Evolutionary conservation across 1,284 basidiomycete genomes (phyloP), one percentile per base, ranked within the genome.

Genomic region (Trichosporon sp.): DNA sequence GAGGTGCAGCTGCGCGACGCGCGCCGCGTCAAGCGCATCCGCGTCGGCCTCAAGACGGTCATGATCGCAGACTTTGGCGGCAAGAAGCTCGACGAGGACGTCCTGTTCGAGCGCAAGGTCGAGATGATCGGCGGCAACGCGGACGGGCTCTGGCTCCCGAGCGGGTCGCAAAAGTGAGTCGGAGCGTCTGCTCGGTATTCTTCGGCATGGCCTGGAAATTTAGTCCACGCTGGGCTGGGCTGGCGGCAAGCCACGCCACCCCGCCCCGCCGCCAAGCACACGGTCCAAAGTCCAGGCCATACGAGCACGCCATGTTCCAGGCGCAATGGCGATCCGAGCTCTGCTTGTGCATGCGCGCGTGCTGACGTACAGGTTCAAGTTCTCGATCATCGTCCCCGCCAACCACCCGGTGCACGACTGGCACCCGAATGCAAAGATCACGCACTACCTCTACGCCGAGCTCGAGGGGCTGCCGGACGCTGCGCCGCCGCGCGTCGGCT

Each of bases 351-450:
- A 8, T 53, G 6, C 35, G 35, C 13, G 35, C 15, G 18, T 42
- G 64, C 31, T 65, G 31, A 65, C 62, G 27, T 0, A 3, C 23
- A 72, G 68, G 3, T 70, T 70, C 56, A 60, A 63, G 12, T 72
- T 72, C 51, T 74, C 74, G 0, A 51, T 77, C 32, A 74, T 75
- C 66, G 62, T 77, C 2, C 76, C 76, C 0, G 65, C 73, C 35
- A 74, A 74, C 63, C 73, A 75, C 11, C 73, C 75, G 5, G 70
- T 71, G 34, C 75, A 76, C 68, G 76, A 77, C 67, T 75, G 74
- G 70, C 76, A 76, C 63, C 58, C 69, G 21, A 77, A 76, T 53
- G 75, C 74, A 11, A 72, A 65, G 21, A 73, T 75, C 31, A 44
- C 65, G 29, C 73, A 75, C 68, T 65, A 72, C 53, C 68, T 77